Evolutionary conservation across 2,329 filamentous ascomycete genomes (phyloP).

Genomic region (Hypomyces perniciosus): DNA sequence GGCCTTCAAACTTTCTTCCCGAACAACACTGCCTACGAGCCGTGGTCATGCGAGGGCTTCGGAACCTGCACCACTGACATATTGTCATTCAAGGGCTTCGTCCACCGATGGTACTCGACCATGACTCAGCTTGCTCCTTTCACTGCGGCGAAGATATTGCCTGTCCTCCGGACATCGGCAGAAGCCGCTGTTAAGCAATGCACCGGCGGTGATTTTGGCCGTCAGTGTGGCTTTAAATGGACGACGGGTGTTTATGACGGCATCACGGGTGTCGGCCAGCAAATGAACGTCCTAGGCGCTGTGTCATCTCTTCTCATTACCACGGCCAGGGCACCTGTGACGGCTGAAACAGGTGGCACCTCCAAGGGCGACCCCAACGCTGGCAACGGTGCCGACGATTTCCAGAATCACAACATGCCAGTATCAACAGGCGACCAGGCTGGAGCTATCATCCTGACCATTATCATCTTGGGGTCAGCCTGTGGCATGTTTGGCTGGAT

Average conservation of each 20-base stretch:
- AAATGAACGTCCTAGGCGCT: conserved; percentile 53
- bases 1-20: conserved; percentile 47
- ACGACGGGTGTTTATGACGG: conserved; percentile 45
- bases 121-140: conserved; percentile 50
- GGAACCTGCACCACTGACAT: conserved; percentile 57
- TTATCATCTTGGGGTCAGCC: conserved; percentile 35
- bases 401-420: conserved; percentile 26
- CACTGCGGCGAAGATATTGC: conserved; percentile 42
- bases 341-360: conserved; percentile 46
- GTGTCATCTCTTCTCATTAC: conserved; percentile 47
- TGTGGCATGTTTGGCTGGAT: conserved; percentile 43
- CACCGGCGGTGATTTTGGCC: conserved; percentile 41
- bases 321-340: conserved; percentile 35
- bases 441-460: conserved; percentile 43
- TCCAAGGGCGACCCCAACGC: conserved; percentile 40
- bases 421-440: conserved; percentile 41
- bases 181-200: conserved; percentile 50
- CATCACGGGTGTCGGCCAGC: conserved; percentile 51
- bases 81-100: conserved; percentile 56
- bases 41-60: conserved; percentile 52
- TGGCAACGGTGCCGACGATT: conserved; percentile 31
- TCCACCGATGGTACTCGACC: conserved; percentile 51
- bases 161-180: conserved; percentile 47
- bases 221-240: conserved; percentile 52
- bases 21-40: conserved; percentile 52